phyloP scores from a whole-genome alignment of 2,329 filamentous ascomycete genomes.

The Colletotrichum lentis region DNA sequence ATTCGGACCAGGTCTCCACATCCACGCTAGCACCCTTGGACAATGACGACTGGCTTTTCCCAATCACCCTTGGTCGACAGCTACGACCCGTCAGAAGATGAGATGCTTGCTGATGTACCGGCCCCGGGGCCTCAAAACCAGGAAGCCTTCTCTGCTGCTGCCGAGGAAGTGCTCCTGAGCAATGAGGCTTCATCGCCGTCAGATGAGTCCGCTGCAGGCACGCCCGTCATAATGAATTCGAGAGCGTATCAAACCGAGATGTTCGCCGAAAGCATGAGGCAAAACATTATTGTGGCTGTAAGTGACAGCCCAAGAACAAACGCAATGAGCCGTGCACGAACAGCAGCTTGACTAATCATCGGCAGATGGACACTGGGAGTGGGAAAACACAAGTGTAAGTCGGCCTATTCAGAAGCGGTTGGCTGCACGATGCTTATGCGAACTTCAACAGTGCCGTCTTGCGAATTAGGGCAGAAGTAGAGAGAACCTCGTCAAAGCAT shows the following conservation, averaged over 20 bases:
- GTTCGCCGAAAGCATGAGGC: conserved; percentile 72
- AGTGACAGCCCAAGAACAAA: conserved; percentile 39
- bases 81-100: conserved; percentile 14
- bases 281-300: conserved; percentile 77
- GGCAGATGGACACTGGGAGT: conserved; percentile 80
- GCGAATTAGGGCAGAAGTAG: conserved; percentile 71
- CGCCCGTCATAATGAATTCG: conserved; percentile 49
- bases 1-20: neutral
- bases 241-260: conserved; percentile 80
- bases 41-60: conserved; percentile 18
- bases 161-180: conserved; percentile 27
- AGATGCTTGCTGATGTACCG: conserved; percentile 2
- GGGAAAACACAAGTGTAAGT: conserved; percentile 81
- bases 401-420: conserved; percentile 4
- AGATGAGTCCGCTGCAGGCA: conserved; percentile 25
- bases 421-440: conserved; percentile 38
- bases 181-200: conserved; percentile 25
- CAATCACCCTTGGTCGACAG: conserved; percentile 20
- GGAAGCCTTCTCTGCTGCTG: conserved; percentile 13
- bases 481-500: conserved; percentile 61
- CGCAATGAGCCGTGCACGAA: neutral
- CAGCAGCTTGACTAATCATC: conserved; percentile 19
- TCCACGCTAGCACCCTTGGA: conserved; percentile 10
- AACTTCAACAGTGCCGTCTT: conserved; percentile 65
- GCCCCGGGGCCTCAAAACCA: conserved; percentile 26